Conservation (phyloP, 176 grass and related monocot genomes). For the Carex parvula region DNA sequence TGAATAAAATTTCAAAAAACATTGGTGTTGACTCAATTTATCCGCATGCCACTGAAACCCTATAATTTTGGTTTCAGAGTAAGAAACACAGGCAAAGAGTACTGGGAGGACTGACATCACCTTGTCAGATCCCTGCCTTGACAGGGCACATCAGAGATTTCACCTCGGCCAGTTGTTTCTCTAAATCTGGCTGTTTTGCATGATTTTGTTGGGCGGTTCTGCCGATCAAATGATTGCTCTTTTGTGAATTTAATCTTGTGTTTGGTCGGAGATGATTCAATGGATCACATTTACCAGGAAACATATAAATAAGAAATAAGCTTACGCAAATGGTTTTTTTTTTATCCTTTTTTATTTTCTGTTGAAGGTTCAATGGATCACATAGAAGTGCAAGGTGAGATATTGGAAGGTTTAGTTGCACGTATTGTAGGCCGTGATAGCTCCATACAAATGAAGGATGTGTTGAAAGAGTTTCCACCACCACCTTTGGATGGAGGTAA, state of each 20-base stretch:
- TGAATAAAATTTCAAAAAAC: background rate
- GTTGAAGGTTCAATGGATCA: slow-evolving; percentile 84
- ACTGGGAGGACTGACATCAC: background rate
- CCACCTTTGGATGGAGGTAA: slow-evolving; percentile 46
- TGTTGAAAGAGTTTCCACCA: slow-evolving; percentile 67
- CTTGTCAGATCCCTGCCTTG: background rate
- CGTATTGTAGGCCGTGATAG: slow-evolving; percentile 74
- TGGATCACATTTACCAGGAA: background rate
- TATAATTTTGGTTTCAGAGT: background rate
- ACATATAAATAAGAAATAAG: background rate
- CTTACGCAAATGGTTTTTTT: background rate
- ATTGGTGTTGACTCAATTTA: background rate
- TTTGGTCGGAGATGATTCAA: background rate
- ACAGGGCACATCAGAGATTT: background rate
- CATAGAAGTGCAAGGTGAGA: slow-evolving; percentile 83
- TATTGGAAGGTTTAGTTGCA: slow-evolving; percentile 95
- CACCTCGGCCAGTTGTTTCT: background rate
- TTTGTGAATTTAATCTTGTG: background rate
- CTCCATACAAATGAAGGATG: slow-evolving; percentile 69
- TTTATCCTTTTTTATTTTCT: background rate
- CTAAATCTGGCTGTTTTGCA: background rate
- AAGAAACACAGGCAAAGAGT: background rate
- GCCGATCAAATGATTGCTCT: background rate
- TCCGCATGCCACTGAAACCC: background rate
- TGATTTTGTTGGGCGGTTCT: background rate